Evolutionary conservation across 805 yeast species (phyloP).

Genomic region (Candida pini): DNA sequence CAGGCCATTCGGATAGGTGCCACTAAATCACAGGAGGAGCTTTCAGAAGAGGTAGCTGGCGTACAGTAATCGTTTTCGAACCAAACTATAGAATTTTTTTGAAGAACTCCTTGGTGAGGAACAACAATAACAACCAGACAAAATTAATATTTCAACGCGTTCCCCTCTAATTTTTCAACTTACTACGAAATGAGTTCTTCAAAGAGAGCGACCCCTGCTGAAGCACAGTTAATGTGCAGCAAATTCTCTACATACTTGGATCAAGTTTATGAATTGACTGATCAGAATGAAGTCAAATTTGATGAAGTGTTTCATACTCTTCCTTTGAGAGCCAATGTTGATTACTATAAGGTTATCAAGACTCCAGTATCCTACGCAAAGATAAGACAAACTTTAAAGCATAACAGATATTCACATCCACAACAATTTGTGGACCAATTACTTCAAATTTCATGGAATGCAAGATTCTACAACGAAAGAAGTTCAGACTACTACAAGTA

Average conservation of each 20-base stretch:
- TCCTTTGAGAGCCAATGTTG: slow-evolving; percentile 69
- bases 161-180: too few species aligned
- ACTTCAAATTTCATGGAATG: slow-evolving; percentile 87
- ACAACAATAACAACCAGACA: too few species aligned
- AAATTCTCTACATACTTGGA: slow-evolving; percentile 14
- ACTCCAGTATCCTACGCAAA: slow-evolving; percentile 80
- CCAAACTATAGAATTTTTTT: too few species aligned
- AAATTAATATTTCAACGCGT: too few species aligned
- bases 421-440: slow-evolving; percentile 72
- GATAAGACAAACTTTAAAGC: slow-evolving; percentile 54
- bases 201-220: slow-evolving; percentile 11
- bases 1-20: too few species aligned
- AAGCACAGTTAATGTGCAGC: slow-evolving; percentile 15
- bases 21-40: too few species aligned
- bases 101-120: too few species aligned
- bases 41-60: too few species aligned
- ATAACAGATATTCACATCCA: slow-evolving; percentile 48
- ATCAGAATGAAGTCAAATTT: slow-evolving; percentile 25
- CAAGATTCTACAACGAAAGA: slow-evolving; percentile 73
- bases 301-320: slow-evolving; percentile 52
- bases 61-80: too few species aligned
- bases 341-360: slow-evolving; percentile 72
- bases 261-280: slow-evolving; percentile 20
- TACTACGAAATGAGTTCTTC: slow-evolving; percentile 7
- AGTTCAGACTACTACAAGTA: slow-evolving; percentile 62